Evolutionary conservation across 2,329 filamentous ascomycete species (phyloP).

Genomic region (Orbilia brochopaga): DNA sequence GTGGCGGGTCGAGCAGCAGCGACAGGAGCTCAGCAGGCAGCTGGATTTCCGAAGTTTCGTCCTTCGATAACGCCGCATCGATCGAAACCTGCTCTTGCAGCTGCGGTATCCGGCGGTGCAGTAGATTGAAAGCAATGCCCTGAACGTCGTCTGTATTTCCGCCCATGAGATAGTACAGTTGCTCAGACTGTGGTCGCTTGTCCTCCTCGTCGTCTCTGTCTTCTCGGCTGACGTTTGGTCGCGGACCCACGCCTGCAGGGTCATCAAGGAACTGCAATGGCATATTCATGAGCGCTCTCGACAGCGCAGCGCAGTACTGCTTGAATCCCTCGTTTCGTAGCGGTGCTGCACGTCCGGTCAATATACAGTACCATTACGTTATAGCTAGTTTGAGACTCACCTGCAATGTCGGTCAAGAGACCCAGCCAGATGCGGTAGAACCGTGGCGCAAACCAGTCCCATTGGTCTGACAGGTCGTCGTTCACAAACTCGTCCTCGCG

Average conservation of each 20-base stretch:
- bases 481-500: constrained; percentile 44
- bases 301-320: constrained; percentile 65
- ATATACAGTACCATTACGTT: constrained; percentile 26
- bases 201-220: constrained; percentile 46
- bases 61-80: constrained; percentile 67
- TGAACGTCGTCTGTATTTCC: constrained; percentile 78
- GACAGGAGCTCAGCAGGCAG: constrained; percentile 86
- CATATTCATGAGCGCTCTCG: constrained; percentile 68
- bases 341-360: constrained; percentile 62
- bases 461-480: constrained; percentile 39
- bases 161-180: constrained; percentile 72
- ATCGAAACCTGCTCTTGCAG: constrained; percentile 82
- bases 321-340: constrained; percentile 69
- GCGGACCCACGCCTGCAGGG: constrained; percentile 62
- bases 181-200: constrained; percentile 33
- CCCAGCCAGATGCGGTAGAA: constrained; percentile 57
- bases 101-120: constrained; percentile 79
- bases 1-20: constrained; percentile 79
- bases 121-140: constrained; percentile 76
- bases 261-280: constrained; percentile 69
- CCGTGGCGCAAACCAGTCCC: constrained; percentile 46
- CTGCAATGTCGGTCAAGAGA: constrained; percentile 58
- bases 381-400: constrained; percentile 54
- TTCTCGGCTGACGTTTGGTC: constrained; percentile 28
- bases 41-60: constrained; percentile 63